Conservation (phyloP, 208 protist species). For the Trypanosoma avium region DNA sequence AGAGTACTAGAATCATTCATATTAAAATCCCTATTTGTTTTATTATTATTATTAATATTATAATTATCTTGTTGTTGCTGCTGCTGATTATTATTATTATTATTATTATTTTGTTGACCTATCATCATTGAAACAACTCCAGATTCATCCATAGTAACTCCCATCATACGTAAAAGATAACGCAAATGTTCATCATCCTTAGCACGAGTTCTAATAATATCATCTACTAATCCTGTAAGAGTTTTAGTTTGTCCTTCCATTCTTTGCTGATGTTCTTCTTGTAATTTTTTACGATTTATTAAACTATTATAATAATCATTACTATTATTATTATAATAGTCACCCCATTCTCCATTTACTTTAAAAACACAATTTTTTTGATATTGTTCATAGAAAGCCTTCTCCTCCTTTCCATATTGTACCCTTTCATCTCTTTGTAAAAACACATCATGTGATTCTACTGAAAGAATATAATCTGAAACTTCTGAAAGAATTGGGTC, state of each 20-base stretch:
- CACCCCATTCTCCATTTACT: not conserved
- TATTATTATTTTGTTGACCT: not conserved
- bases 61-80: not conserved
- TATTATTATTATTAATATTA: not conserved
- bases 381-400: conserved; percentile 58
- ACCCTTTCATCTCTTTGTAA: conserved; percentile 59
- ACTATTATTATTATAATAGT: not conserved
- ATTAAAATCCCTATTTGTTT: not conserved
- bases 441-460: conserved; percentile 61
- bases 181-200: conserved; percentile 41
- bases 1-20: not conserved
- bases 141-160: conserved; percentile 38
- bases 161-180: conserved; percentile 61
- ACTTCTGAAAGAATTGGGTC: conserved; percentile 30
- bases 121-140: not conserved
- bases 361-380: conserved; percentile 33
- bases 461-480: conserved; percentile 45
- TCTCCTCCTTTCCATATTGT: conserved; percentile 59
- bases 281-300: conserved; percentile 18
- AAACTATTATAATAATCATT: not conserved
- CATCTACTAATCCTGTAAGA: conserved; percentile 55
- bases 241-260: conserved; percentile 40
- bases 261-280: conserved; percentile 28
- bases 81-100: not conserved
- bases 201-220: conserved; percentile 47